Conservation (phyloP, 495 filamentous ascomycete genomes). For the Venustampulla echinocandica region DNA sequence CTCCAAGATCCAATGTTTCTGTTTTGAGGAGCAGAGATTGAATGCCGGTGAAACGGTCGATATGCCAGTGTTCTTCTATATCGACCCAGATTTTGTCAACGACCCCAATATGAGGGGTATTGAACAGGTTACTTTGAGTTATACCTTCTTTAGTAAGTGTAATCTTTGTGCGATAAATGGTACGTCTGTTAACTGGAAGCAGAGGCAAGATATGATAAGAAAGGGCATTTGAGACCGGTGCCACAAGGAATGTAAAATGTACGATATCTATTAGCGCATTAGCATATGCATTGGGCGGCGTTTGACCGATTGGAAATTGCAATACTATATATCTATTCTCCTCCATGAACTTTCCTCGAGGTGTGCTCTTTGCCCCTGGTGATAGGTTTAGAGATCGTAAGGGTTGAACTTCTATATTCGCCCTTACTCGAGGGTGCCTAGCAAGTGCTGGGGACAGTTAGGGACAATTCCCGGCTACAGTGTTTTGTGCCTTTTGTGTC, state of each 20-base stretch:
- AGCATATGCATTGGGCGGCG: constrained; percentile 19
- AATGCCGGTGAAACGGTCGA: constrained; percentile 96
- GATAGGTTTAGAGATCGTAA: background rate
- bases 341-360: background rate
- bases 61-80: constrained; percentile 99
- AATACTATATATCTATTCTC: background rate
- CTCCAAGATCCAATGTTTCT: constrained; percentile 99
- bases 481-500: too few relatives aligned
- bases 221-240: constrained; percentile 39
- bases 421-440: too few relatives aligned
- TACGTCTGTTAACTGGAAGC: constrained; percentile 6
- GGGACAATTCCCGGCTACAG: too few relatives aligned
- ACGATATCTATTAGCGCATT: constrained; percentile 3
- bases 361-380: background rate
- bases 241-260: constrained; percentile 12
- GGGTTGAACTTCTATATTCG: too few relatives aligned
- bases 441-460: too few relatives aligned
- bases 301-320: background rate
- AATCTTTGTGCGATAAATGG: background rate
- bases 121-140: constrained; percentile 88
- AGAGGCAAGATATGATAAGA: constrained; percentile 85
- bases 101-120: constrained; percentile 90
- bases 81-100: constrained; percentile 89
- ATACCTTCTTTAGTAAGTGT: constrained; percentile 95
- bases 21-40: constrained; percentile 89